These are phyloP conservation scores for Diplodia scrobiculata DNA, from an alignment of 2,329 filamentous ascomycete genomes.

Conservation along the genomic window DNA sequence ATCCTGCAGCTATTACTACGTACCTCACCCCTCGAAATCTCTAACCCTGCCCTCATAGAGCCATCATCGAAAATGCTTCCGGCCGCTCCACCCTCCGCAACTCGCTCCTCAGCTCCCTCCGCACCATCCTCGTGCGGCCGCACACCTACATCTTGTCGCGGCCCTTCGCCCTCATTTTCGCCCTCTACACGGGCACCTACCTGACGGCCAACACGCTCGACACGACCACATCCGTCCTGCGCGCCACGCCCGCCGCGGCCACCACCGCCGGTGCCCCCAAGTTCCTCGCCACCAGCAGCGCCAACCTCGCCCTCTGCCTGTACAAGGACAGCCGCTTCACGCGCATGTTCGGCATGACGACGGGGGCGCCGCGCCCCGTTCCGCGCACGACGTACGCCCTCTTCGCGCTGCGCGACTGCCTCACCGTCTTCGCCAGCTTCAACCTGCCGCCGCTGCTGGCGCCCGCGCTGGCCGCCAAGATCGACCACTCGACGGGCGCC, in stretches of 20 bases:
- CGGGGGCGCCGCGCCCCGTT: slow-evolving; percentile 58
- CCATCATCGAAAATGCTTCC: slow-evolving; percentile 80
- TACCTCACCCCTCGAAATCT: not conserved
- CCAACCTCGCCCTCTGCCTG: slow-evolving; percentile 82
- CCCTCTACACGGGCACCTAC: slow-evolving; percentile 85
- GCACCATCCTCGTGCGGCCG: slow-evolving; percentile 60
- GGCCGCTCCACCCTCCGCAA: slow-evolving; percentile 62
- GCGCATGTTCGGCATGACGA: slow-evolving; percentile 70
- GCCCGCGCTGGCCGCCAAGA: slow-evolving; percentile 58
- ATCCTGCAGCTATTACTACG: not conserved
- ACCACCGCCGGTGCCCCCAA: slow-evolving; percentile 77
- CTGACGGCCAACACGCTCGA: slow-evolving; percentile 85
- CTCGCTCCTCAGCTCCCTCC: slow-evolving; percentile 63
- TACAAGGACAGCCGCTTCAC: slow-evolving; percentile 90
- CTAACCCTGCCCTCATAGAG: slow-evolving; percentile 49
- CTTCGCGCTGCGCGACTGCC: slow-evolving; percentile 79
- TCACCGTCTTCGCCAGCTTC: slow-evolving; percentile 91
- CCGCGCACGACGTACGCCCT: slow-evolving; percentile 72
- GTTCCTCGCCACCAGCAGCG: slow-evolving; percentile 75
- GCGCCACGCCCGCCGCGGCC: slow-evolving; percentile 55
- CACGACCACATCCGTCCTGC: slow-evolving; percentile 68
- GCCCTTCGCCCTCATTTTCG: slow-evolving; percentile 67
- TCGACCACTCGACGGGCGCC: slow-evolving; percentile 28
- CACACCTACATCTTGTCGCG: slow-evolving; percentile 64
- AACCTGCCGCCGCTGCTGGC: slow-evolving; percentile 81